A percentile compares a stretch with the other conserved stretches of the same genome.
phyloP scores from a whole-genome alignment of 345 rosid genomes.

The Populus ilicifolia region DNA sequence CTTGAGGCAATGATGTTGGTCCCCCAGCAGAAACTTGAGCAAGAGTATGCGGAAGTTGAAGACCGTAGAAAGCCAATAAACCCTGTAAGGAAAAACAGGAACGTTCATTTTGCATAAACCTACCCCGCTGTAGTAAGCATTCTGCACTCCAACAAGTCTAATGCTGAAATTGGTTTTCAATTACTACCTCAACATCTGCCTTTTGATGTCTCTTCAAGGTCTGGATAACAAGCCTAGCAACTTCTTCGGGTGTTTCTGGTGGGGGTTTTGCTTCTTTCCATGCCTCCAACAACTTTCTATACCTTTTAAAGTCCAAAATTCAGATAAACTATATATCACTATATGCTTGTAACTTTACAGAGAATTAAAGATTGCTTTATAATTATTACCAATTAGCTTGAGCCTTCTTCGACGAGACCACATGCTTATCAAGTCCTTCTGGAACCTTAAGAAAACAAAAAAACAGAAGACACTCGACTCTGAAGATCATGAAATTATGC shows the following conservation, averaged over 20 bases:
- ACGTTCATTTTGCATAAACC: background rate
- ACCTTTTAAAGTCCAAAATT: slow-evolving; percentile 46
- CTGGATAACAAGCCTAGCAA: slow-evolving; percentile 54
- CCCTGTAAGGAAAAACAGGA: slow-evolving; percentile 39
- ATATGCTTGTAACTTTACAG: background rate
- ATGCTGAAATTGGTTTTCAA: background rate
- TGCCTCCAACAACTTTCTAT: slow-evolving; percentile 67
- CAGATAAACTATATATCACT: background rate
- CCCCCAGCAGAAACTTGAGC: slow-evolving; percentile 34
- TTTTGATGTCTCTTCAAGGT: slow-evolving; percentile 58
- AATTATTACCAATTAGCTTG: slow-evolving; percentile 77
- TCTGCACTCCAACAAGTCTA: background rate
- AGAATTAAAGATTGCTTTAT: too few relatives aligned
- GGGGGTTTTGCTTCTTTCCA: slow-evolving; percentile 77
- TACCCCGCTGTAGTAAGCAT: background rate
- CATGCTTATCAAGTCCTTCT: slow-evolving; percentile 57
- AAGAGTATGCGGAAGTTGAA: slow-evolving; percentile 48
- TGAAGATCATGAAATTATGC: background rate
- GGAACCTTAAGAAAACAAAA: slow-evolving; percentile 50
- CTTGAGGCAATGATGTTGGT: slow-evolving; percentile 47
- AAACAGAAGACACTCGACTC: background rate
- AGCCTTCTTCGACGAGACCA: slow-evolving; percentile 74
- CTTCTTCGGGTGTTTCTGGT: slow-evolving; percentile 66
- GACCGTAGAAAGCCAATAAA: slow-evolving; percentile 75
- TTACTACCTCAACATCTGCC: slow-evolving; percentile 79